These are phyloP conservation scores for Colletotrichum sojae DNA, from an alignment of 2,329 filamentous ascomycete genomes.

Conservation along the genomic window DNA sequence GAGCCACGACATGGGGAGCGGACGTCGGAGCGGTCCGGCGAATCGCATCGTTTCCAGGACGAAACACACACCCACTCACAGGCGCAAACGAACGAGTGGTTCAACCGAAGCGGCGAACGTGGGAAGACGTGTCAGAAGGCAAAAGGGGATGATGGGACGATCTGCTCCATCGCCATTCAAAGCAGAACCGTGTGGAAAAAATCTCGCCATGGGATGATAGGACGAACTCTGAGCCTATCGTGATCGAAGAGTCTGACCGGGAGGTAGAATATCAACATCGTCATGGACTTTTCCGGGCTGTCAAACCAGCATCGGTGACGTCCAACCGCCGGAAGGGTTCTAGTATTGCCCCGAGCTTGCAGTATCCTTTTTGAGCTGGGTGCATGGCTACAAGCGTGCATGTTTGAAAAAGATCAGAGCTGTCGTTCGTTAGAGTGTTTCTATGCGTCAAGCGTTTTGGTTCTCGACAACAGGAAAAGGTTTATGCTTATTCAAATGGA, in stretches of 20 bases:
- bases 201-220: background rate
- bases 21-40: background rate
- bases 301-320: conserved; percentile 4
- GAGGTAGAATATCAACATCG: background rate
- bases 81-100: background rate
- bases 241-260: background rate
- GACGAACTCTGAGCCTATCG: conserved; percentile 11
- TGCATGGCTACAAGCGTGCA: background rate
- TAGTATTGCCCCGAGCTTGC: background rate
- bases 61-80: background rate
- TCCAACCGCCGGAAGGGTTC: conserved; percentile 6
- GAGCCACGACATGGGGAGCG: background rate
- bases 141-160: background rate
- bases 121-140: conserved; percentile 1
- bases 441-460: background rate
- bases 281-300: conserved; percentile 13
- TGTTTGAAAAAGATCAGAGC: background rate
- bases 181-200: conserved; percentile 2
- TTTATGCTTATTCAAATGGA: conserved; percentile 4
- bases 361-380: background rate
- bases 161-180: conserved; percentile 4
- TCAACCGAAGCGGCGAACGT: background rate
- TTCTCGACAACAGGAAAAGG: background rate
- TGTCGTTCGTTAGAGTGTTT: background rate
- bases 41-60: background rate